Percentiles rank a stretch among this genome's conserved stretches.
These are phyloP conservation scores for Cryoendolithus antarcticus DNA, from an alignment of 2,329 filamentous ascomycete genomes.

Conservation along the genomic window DNA sequence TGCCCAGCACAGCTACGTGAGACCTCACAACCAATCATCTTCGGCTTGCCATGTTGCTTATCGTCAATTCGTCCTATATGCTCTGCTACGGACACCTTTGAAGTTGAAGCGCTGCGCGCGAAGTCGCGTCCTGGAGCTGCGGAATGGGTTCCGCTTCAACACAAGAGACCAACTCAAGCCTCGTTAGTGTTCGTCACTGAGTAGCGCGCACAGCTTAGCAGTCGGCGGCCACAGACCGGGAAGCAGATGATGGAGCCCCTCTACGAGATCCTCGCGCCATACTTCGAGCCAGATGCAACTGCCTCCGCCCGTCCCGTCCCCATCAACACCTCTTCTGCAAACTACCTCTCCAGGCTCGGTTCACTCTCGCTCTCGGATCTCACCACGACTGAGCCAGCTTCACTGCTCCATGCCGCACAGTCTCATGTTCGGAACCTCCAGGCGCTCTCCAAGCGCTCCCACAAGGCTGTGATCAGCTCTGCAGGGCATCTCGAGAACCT, in stretches of 20 bases:
- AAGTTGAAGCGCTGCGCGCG: too few species aligned
- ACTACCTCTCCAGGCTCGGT: conserved; percentile 67
- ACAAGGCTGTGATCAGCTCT: conserved; percentile 72
- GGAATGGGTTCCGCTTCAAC: too few species aligned
- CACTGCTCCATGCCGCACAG: conserved; percentile 68
- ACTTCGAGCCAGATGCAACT: conserved; percentile 36
- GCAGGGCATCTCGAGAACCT: conserved; percentile 66
- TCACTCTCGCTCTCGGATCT: conserved; percentile 65
- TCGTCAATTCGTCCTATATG: too few species aligned
- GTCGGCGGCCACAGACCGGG: too few species aligned
- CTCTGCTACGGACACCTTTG: too few species aligned
- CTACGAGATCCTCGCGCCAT: conserved; percentile 58
- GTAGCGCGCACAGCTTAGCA: too few species aligned
- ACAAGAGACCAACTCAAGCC: too few species aligned
- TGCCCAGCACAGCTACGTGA: too few species aligned
- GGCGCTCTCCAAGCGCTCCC: conserved; percentile 75
- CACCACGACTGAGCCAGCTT: conserved; percentile 61
- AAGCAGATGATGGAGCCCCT: conserved; percentile 43
- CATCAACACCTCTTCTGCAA: conserved; percentile 31
- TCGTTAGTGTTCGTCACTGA: too few species aligned
- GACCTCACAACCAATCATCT: too few species aligned
- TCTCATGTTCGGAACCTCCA: conserved; percentile 74
- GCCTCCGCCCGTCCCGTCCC: conserved; percentile 24
- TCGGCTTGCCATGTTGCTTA: too few species aligned
- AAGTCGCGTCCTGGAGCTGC: too few species aligned